A percentile compares a stretch with the other conserved stretches of the same genome.
phyloP scores from a whole-genome alignment of 2,329 filamentous ascomycete genomes.

The Emergomyces orientalis region DNA sequence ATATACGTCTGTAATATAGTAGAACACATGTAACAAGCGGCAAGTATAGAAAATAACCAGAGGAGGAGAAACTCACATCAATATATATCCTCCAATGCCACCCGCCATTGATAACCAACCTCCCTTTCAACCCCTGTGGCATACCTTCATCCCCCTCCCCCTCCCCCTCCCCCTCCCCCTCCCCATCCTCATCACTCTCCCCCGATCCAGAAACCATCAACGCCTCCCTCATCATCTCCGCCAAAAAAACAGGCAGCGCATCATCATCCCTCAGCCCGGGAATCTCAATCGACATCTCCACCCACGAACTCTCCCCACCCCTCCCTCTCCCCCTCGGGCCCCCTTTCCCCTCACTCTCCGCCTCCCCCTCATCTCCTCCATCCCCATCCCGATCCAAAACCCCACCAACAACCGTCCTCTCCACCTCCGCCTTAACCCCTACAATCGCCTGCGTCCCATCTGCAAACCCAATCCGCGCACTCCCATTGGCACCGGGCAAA shows the following conservation, averaged over 20 bases:
- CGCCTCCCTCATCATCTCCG: slow-evolving; percentile 80
- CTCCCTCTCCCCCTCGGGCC: slow-evolving; percentile 20
- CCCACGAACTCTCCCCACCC: slow-evolving; percentile 57
- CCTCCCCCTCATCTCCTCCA: slow-evolving; percentile 19
- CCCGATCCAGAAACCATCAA: slow-evolving; percentile 62
- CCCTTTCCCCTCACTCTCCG: slow-evolving; percentile 15
- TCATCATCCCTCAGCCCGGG: slow-evolving; percentile 88
- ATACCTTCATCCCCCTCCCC: slow-evolving; percentile 61
- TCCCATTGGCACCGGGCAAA: slow-evolving; percentile 81
- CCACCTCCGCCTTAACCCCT: slow-evolving; percentile 89
- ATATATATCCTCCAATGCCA: slow-evolving; percentile 97
- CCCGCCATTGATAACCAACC: slow-evolving; percentile 75
- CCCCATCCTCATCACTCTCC: slow-evolving; percentile 64
- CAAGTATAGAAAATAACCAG: not conserved
- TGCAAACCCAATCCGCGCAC: slow-evolving; percentile 83
- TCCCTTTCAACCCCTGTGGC: slow-evolving; percentile 58
- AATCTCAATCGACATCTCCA: slow-evolving; percentile 86
- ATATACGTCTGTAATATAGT: not conserved
- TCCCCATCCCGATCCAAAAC: slow-evolving; percentile 28
- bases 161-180: slow-evolving; percentile 65
- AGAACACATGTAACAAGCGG: not conserved
- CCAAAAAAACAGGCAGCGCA: slow-evolving; percentile 73
- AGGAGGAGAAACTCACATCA: slow-evolving; percentile 54
- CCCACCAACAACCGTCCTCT: slow-evolving; percentile 48
- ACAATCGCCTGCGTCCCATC: slow-evolving; percentile 95